Conservation (phyloP, 1,284 basidiomycete genomes). For the Schizopora paradoxa region DNA sequence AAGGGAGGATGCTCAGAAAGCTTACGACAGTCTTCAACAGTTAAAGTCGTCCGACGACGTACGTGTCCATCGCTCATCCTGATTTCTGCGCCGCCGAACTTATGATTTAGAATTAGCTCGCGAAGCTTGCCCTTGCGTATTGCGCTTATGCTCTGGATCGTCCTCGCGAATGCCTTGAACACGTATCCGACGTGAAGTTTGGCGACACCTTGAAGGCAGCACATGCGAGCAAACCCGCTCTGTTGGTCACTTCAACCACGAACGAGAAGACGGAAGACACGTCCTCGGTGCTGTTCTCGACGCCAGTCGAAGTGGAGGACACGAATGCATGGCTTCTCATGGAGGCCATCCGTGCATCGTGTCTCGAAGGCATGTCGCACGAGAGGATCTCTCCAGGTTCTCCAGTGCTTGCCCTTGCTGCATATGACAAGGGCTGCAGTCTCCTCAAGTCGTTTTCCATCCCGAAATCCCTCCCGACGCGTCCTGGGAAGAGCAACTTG, state of each 20-base stretch:
- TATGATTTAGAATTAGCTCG: constrained; percentile 37
- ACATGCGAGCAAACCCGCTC: constrained; percentile 44
- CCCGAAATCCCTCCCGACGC: constrained; percentile 24
- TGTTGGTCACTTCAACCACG: constrained; percentile 32
- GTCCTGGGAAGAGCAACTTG: constrained; percentile 35
- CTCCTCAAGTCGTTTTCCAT: constrained; percentile 31
- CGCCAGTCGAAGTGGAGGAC: constrained; percentile 47
- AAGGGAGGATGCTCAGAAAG: constrained; percentile 44
- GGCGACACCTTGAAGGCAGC: constrained; percentile 35
- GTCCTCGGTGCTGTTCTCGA: constrained; percentile 34
- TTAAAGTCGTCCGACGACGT: constrained; percentile 56
- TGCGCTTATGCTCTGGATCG: constrained; percentile 71
- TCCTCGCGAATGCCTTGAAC: constrained; percentile 55
- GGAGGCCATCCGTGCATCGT: constrained; percentile 60
- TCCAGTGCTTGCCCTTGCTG: constrained; percentile 19
- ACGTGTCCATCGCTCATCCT: constrained; percentile 29
- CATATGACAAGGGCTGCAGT: constrained; percentile 43
- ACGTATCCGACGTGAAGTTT: constrained; percentile 53
- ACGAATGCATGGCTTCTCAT: constrained; percentile 60
- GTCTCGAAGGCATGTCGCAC: constrained; percentile 55
- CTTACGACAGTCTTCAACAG: constrained; percentile 47
- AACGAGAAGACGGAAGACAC: constrained; percentile 36
- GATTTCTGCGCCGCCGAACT: constrained; percentile 9
- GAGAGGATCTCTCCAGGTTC: constrained; percentile 22
- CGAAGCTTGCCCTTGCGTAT: constrained; percentile 64